These are phyloP conservation scores for Fulvia fulva DNA, from an alignment of 2,329 filamentous ascomycete genomes.

Conservation along the genomic window DNA sequence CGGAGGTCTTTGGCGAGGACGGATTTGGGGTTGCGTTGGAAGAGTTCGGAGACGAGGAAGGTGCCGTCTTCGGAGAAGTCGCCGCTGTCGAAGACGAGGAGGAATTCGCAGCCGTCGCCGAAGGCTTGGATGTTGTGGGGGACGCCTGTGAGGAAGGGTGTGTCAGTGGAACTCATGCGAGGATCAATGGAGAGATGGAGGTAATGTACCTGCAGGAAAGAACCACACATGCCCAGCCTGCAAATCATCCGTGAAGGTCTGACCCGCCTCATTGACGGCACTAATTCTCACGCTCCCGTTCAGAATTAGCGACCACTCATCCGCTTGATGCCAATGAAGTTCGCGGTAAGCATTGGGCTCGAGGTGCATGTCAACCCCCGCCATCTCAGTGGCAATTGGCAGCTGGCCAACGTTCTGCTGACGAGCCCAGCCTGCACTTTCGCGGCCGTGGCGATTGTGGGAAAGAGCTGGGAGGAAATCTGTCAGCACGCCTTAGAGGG, in stretches of 20 bases:
- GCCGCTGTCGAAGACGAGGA: slow-evolving; percentile 59
- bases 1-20: slow-evolving; percentile 44
- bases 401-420: slow-evolving; percentile 39
- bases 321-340: slow-evolving; percentile 34
- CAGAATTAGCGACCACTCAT: slow-evolving; percentile 32
- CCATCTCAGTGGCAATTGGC: slow-evolving; percentile 40
- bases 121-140: slow-evolving; percentile 38
- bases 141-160: slow-evolving; percentile 17
- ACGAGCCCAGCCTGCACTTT: slow-evolving; percentile 40
- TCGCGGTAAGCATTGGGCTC: slow-evolving; percentile 33
- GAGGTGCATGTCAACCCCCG: slow-evolving; percentile 41
- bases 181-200: not conserved
- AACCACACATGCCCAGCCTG: slow-evolving; percentile 52
- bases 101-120: slow-evolving; percentile 54
- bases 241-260: slow-evolving; percentile 33
- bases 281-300: slow-evolving; percentile 30
- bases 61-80: slow-evolving; percentile 58
- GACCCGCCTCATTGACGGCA: slow-evolving; percentile 31
- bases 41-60: slow-evolving; percentile 49
- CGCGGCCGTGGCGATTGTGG: slow-evolving; percentile 39
- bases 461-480: slow-evolving; percentile 27
- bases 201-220: slow-evolving; percentile 44
- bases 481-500: not conserved
- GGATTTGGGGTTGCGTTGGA: slow-evolving; percentile 31
- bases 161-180: not conserved